Evolutionary conservation across 805 yeast genomes (phyloP).

Genomic region (Candida nitratophila): DNA sequence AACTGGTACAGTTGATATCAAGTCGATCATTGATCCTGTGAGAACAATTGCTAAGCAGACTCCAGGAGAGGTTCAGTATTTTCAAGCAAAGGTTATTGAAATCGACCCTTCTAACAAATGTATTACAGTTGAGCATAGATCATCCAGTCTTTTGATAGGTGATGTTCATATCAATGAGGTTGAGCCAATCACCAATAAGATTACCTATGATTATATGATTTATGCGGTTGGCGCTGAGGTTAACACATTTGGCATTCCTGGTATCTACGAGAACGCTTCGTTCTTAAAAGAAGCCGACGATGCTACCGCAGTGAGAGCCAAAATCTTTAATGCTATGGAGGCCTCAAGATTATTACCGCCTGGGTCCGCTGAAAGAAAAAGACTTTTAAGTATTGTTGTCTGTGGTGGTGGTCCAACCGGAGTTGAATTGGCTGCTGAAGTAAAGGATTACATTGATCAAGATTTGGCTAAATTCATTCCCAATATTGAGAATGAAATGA

Average conservation of each 20-base stretch:
- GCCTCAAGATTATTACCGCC: conserved; percentile 74
- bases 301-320: conserved; percentile 72
- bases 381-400: conserved; percentile 79
- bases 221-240: conserved; percentile 93
- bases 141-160: conserved; percentile 45
- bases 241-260: conserved; percentile 89
- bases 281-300: conserved; percentile 87
- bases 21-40: conserved; percentile 91
- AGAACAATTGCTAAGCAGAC: conserved; percentile 71
- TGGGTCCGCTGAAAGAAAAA: conserved; percentile 65
- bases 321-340: conserved; percentile 81
- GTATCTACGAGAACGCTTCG: conserved; percentile 80
- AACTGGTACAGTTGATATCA: conserved; percentile 82
- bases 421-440: conserved; percentile 92
- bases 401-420: conserved; percentile 99
- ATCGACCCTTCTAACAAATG: conserved; percentile 68
- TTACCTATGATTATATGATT: conserved; percentile 73
- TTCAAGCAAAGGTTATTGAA: conserved; percentile 85
- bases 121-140: conserved; percentile 50
- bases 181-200: conserved; percentile 35
- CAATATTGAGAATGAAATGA: conserved; percentile 68
- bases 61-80: conserved; percentile 68
- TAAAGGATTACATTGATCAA: conserved; percentile 89
- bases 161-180: conserved; percentile 40
- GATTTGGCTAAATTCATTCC: conserved; percentile 88